A percentile compares a stretch with the other conserved stretches of the same genome.
Evolutionary conservation across 257 asterid species (phyloP).

Genomic region (Przewalskia tangutica): DNA sequence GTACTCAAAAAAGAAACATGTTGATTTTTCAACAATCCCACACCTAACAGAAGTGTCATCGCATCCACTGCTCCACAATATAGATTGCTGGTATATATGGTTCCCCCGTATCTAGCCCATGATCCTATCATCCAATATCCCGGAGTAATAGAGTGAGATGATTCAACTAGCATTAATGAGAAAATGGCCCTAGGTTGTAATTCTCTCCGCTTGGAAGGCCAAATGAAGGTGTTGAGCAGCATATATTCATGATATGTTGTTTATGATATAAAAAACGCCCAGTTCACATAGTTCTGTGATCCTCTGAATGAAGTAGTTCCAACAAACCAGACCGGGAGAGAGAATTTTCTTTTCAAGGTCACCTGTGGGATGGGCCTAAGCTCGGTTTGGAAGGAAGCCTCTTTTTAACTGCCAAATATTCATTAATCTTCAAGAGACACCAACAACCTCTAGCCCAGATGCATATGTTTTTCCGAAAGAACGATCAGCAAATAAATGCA

Average conservation of each 20-base stretch:
- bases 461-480: neutral
- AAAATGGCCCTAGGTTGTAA: neutral
- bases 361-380: neutral
- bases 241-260: neutral
- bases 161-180: neutral
- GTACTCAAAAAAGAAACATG: neutral
- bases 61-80: neutral
- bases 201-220: neutral
- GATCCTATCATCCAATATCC: neutral
- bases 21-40: neutral
- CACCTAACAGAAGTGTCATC: neutral
- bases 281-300: neutral
- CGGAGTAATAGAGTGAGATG: neutral
- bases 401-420: neutral
- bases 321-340: neutral
- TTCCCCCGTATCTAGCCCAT: neutral
- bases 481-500: neutral
- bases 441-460: neutral
- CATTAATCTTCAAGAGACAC: neutral
- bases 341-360: neutral
- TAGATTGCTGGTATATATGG: neutral
- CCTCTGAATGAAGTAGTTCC: neutral
- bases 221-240: neutral
- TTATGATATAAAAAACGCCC: neutral
- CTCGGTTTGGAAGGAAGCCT: neutral